Conservation (phyloP, 2,329 filamentous ascomycete species). For the Macroventuria anomochaeta region DNA sequence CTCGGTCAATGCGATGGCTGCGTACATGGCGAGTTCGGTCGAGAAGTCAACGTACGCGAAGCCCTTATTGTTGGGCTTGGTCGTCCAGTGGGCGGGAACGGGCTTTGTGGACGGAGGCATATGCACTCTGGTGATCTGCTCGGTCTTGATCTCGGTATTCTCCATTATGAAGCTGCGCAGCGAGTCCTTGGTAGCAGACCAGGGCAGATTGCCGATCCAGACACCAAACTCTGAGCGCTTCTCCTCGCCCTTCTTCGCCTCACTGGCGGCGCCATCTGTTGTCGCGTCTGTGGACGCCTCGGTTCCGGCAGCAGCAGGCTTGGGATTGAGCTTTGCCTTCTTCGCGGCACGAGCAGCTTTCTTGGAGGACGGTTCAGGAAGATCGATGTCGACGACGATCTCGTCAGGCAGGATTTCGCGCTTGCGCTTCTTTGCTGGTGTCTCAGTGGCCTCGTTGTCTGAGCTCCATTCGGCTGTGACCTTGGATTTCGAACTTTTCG, state of each 20-base stretch:
- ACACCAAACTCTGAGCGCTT: slow-evolving; percentile 81
- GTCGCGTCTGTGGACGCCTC: slow-evolving; percentile 17
- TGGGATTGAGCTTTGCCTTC: slow-evolving; percentile 68
- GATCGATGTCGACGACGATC: slow-evolving; percentile 85
- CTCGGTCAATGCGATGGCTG: slow-evolving; percentile 87
- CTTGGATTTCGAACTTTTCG: slow-evolving; percentile 32
- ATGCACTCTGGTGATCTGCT: slow-evolving; percentile 83
- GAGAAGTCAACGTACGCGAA: slow-evolving; percentile 96
- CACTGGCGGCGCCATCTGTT: slow-evolving; percentile 29
- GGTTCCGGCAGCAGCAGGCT: slow-evolving; percentile 22
- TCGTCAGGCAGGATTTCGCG: slow-evolving; percentile 66
- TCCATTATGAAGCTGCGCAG: slow-evolving; percentile 81
- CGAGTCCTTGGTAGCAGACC: slow-evolving; percentile 74
- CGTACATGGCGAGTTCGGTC: slow-evolving; percentile 69
- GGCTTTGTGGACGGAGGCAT: slow-evolving; percentile 65
- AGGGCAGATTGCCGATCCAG: slow-evolving; percentile 97
- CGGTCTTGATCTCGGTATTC: slow-evolving; percentile 63
- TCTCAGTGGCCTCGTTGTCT: slow-evolving; percentile 24
- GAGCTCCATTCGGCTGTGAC: slow-evolving; percentile 19
- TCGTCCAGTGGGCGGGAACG: slow-evolving; percentile 49
- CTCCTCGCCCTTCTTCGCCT: slow-evolving; percentile 46
- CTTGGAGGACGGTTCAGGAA: slow-evolving; percentile 95
- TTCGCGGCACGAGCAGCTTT: slow-evolving; percentile 89
- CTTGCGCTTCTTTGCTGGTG: slow-evolving; percentile 55
- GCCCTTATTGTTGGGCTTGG: slow-evolving; percentile 77